These are phyloP conservation scores for Ceratobasidium sp. DNA, from an alignment of 1,284 basidiomycete species.

Conservation along the genomic window DNA sequence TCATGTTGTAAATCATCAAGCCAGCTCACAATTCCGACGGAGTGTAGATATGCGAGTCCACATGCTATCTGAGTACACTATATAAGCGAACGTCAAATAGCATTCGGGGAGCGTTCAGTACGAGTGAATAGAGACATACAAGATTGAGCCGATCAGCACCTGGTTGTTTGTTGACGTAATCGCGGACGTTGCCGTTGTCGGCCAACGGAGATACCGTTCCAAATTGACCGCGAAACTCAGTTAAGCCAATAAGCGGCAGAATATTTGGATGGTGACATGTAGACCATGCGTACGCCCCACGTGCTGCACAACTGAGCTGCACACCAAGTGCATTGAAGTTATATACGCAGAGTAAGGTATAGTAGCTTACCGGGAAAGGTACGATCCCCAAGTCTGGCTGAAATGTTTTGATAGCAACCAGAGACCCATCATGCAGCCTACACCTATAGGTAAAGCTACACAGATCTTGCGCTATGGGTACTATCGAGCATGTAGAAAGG, in stretches of 20 bases:
- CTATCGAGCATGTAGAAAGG: no score
- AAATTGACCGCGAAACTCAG: neutral
- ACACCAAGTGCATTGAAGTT: no score
- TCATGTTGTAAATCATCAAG: no score
- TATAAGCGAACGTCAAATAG: neutral
- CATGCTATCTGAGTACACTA: constrained; percentile 1
- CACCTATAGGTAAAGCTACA: no score
- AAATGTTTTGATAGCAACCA: no score
- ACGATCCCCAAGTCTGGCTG: no score
- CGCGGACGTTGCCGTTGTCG: constrained; percentile 1
- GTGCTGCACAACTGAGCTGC: neutral
- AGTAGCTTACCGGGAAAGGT: neutral
- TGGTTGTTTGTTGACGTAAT: neutral
- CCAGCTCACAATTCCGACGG: constrained; percentile 11
- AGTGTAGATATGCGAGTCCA: constrained; percentile 14
- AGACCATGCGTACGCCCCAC: constrained; percentile 16
- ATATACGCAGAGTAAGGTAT: neutral
- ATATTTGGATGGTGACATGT: constrained; percentile 21
- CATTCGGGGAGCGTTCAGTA: neutral
- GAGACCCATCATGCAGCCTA: no score
- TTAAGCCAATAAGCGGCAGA: constrained; percentile 1
- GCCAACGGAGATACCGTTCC: constrained; percentile 17
- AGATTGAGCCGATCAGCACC: neutral
- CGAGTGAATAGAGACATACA: neutral
- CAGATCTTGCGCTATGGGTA: no score